Conservation (phyloP, 495 filamentous ascomycete genomes). For the Neurospora pannonica region DNA sequence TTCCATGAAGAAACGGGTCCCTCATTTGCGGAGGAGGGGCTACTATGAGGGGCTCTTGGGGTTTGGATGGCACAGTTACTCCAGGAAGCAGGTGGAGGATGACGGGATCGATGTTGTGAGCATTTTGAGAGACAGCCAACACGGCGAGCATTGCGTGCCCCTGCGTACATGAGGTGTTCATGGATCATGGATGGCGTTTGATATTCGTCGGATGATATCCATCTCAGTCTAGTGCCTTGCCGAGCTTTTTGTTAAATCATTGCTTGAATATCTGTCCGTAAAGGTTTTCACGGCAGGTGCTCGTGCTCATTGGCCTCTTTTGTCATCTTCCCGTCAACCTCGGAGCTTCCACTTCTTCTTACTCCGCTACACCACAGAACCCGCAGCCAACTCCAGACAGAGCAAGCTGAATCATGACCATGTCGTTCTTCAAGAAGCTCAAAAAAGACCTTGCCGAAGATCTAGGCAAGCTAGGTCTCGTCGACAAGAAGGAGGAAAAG, state of each 20-base stretch:
- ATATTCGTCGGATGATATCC: neutral
- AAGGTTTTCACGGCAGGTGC: neutral
- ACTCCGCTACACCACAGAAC: neutral
- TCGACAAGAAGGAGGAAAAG: slow-evolving; percentile 13
- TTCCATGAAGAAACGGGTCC: neutral
- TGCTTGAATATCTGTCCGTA: neutral
- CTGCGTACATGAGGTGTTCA: neutral
- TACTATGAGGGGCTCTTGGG: neutral
- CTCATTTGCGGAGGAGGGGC: neutral
- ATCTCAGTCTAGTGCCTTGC: neutral
- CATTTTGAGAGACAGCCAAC: neutral
- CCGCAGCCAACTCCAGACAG: neutral
- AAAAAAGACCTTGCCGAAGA: slow-evolving; percentile 14
- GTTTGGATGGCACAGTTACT: neutral
- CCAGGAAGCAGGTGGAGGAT: neutral
- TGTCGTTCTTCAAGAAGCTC: slow-evolving; percentile 25
- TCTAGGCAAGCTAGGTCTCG: slow-evolving; percentile 12
- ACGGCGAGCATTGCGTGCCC: neutral
- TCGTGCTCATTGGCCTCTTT: neutral
- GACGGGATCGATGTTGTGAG: neutral
- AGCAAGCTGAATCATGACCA: neutral
- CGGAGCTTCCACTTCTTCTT: neutral
- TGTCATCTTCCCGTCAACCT: neutral
- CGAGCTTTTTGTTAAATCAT: neutral
- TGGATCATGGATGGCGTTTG: neutral